Conservation (phyloP, 1,284 basidiomycete species). For the Trichosporon inkin region DNA sequence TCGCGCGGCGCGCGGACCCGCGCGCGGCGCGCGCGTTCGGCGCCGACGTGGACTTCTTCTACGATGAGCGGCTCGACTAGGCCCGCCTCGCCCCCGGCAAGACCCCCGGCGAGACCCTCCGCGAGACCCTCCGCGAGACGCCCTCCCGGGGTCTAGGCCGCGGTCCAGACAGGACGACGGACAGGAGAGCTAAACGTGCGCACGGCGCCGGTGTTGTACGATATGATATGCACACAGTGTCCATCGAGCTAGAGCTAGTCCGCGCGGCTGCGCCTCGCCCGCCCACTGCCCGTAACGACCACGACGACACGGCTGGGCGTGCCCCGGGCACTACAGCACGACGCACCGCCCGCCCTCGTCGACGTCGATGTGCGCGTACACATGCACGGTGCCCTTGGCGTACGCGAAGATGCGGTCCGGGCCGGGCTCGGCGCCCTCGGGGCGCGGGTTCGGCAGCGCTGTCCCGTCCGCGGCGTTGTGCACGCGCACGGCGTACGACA, state of each 20-base stretch:
- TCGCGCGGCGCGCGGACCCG: constrained; percentile 22
- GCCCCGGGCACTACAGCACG: background rate
- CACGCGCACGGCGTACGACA: background rate
- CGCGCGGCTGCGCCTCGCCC: no score
- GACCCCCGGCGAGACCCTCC: no score
- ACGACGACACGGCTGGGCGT: no score
- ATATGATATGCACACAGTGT: no score
- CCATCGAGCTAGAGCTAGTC: no score
- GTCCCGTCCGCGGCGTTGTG: background rate
- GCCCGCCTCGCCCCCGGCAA: no score
- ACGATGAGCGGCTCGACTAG: constrained; percentile 31
- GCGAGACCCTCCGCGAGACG: no score
- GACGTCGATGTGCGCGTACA: background rate
- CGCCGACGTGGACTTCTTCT: constrained; percentile 29
- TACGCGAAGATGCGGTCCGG: background rate
- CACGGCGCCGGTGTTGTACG: no score
- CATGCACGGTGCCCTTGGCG: background rate
- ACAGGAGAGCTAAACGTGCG: no score
- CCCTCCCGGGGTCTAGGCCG: no score
- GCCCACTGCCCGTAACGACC: no score
- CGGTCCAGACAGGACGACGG: no score
- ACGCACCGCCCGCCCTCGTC: background rate
- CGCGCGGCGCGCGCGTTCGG: constrained; percentile 27
- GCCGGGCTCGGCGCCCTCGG: background rate
- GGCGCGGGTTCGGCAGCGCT: background rate